These are phyloP conservation scores for Vishniacozyma victoriae DNA, from an alignment of 768 basidiomycete genomes.

Conservation along the genomic window DNA sequence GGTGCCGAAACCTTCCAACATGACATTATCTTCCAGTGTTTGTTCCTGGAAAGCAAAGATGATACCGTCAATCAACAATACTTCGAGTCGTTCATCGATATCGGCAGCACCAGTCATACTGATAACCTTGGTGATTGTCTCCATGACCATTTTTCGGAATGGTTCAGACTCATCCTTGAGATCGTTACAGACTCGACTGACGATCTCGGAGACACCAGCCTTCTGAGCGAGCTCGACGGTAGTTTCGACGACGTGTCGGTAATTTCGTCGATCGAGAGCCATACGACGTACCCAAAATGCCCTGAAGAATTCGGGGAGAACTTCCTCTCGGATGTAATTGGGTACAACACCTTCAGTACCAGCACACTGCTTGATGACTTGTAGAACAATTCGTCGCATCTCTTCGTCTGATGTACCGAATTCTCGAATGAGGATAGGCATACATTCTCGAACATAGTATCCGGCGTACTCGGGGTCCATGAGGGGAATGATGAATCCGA, in stretches of 20 bases:
- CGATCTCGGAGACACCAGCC: conserved; percentile 91
- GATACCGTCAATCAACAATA: conserved; percentile 92
- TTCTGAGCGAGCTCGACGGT: conserved; percentile 98
- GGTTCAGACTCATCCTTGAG: conserved; percentile 61
- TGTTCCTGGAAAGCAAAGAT: conserved; percentile 99
- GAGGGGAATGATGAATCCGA: conserved; percentile 97
- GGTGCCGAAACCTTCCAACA: conserved; percentile 97
- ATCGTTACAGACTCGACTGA: conserved; percentile 79
- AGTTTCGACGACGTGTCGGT: conserved; percentile 95
- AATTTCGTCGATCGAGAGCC: conserved; percentile 94
- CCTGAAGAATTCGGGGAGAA: conserved; percentile 98
- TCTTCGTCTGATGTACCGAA: conserved; percentile 99
- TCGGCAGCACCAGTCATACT: conserved; percentile 92
- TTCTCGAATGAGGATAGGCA: conserved; percentile 61
- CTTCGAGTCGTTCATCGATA: conserved; percentile 90
- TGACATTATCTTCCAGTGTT: conserved; percentile 96
- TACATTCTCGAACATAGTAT: conserved; percentile 89
- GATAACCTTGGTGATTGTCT: conserved; percentile 96
- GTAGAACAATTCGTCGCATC: conserved; percentile 99
- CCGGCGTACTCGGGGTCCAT: conserved; percentile 99
- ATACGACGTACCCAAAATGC: conserved; percentile 91
- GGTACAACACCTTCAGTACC: conserved; percentile 97
- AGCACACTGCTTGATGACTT: conserved; percentile 98
- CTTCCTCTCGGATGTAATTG: conserved; percentile 92
- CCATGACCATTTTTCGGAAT: conserved; percentile 97